Evolutionary conservation across 495 filamentous ascomycete genomes (phyloP).

Genomic region (Penicillium desertorum): DNA sequence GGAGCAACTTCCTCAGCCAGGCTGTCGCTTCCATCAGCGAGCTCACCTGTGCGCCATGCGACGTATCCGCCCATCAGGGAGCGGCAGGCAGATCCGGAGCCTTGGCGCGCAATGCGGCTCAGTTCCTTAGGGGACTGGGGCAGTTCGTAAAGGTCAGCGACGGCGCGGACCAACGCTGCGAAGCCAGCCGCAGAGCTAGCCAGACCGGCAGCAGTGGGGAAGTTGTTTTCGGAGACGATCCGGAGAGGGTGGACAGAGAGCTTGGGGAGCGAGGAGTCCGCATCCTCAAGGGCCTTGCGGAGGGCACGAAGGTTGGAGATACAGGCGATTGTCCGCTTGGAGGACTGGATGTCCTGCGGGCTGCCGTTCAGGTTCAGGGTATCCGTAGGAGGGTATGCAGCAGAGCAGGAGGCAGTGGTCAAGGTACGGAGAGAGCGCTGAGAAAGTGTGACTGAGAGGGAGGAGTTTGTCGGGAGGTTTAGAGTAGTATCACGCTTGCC

Average conservation of each 20-base stretch:
- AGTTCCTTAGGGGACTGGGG: constrained; percentile 75
- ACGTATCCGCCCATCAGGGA: constrained; percentile 93
- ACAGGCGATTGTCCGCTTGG: constrained; percentile 86
- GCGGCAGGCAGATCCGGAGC: constrained; percentile 90
- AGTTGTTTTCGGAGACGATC: constrained; percentile 94
- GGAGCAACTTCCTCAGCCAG: constrained; percentile 83
- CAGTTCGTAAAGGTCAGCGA: constrained; percentile 88
- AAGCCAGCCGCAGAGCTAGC: constrained; percentile 92
- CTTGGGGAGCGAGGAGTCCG: constrained; percentile 69
- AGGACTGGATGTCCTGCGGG: constrained; percentile 72
- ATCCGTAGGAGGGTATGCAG: constrained; percentile 67
- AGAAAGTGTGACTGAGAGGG: constrained; percentile 91
- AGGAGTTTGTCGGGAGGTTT: constrained; percentile 97
- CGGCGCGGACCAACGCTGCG: constrained; percentile 87
- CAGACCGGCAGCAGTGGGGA: constrained; percentile 96
- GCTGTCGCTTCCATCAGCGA: constrained; percentile 76
- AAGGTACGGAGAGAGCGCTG: constrained; percentile 92
- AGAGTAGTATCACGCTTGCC: constrained; percentile 90
- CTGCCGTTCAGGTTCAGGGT: constrained; percentile 81
- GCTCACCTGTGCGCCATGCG: constrained; percentile 78
- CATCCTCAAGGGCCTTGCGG: constrained; percentile 69
- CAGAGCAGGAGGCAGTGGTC: constrained; percentile 90
- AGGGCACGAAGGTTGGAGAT: constrained; percentile 79
- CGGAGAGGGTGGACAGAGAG: constrained; percentile 72
- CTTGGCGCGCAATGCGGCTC: constrained; percentile 87